These are phyloP conservation scores for Lepidium sativum DNA, from an alignment of 345 rosid species.

Conservation along the genomic window DNA sequence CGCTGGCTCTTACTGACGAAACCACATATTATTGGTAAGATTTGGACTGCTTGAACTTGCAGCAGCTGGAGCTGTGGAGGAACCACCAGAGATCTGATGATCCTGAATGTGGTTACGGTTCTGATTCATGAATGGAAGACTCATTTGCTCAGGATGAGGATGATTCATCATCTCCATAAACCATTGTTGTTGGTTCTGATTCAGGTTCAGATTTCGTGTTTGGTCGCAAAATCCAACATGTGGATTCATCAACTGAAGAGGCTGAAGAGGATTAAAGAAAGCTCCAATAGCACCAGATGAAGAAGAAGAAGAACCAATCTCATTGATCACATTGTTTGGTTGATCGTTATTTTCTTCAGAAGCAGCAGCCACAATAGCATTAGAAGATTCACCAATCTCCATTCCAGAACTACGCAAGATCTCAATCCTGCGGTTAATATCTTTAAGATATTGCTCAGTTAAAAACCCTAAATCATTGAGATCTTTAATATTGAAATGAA, in stretches of 20 bases:
- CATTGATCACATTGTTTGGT: background rate
- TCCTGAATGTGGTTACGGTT: background rate
- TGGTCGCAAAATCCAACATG: background rate
- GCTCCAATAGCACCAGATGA: background rate
- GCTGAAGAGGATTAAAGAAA: background rate
- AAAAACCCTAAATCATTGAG: conserved; percentile 28
- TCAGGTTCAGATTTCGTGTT: background rate
- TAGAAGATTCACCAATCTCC: background rate
- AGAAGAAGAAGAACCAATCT: background rate
- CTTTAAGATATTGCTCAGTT: conserved; percentile 22
- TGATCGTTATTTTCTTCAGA: background rate
- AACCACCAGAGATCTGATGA: background rate
- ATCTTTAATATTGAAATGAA: conserved; percentile 20
- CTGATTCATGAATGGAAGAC: background rate
- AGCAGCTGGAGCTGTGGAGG: background rate
- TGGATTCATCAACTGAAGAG: background rate
- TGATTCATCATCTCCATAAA: conserved; percentile 18
- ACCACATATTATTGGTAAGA: conserved; percentile 1
- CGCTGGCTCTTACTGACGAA: background rate
- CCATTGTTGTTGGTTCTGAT: conserved; percentile 19
- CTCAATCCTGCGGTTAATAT: conserved; percentile 1
- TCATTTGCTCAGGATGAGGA: background rate
- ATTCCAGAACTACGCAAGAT: background rate
- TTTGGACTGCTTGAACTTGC: background rate
- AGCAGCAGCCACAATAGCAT: background rate